Percentiles rank a stretch among this genome's conserved stretches.
These are phyloP conservation scores for Erucastrum elatum DNA, from an alignment of 345 rosid species.

Conservation along the genomic window DNA sequence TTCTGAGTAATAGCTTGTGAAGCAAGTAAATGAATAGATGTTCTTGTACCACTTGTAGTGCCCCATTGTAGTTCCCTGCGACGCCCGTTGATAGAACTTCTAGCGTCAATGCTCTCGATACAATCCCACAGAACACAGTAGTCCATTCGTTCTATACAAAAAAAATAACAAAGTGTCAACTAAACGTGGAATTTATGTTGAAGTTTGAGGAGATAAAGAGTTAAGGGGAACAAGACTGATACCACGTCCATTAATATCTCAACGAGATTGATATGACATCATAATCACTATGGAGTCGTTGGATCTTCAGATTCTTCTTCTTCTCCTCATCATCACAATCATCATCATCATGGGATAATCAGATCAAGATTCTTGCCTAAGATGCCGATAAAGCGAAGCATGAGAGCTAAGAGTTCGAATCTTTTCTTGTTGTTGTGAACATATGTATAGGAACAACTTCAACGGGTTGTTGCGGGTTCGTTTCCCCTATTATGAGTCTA, in stretches of 20 bases:
- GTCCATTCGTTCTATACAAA: slow-evolving; percentile 79
- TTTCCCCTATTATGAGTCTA: slow-evolving; percentile 8
- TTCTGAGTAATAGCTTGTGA: slow-evolving; percentile 1
- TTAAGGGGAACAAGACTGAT: not conserved
- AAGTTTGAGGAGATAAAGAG: not conserved
- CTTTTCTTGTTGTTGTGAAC: not conserved
- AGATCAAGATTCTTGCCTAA: slow-evolving; percentile 75
- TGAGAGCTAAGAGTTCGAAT: slow-evolving; percentile 56
- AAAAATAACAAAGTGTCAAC: not conserved
- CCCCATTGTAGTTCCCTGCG: slow-evolving; percentile 96
- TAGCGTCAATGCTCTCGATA: slow-evolving; percentile 84
- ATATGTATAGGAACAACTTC: slow-evolving; percentile 72
- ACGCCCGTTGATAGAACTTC: slow-evolving; percentile 94
- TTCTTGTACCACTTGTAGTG: slow-evolving; percentile 83
- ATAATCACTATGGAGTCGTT: slow-evolving; percentile 50
- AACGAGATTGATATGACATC: slow-evolving; percentile 61
- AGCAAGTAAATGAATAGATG: slow-evolving; percentile 5
- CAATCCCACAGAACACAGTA: slow-evolving; percentile 81
- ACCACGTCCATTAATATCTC: slow-evolving; percentile 99
- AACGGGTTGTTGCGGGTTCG: slow-evolving; percentile 30
- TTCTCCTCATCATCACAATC: slow-evolving; percentile 22
- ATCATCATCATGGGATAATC: slow-evolving; percentile 49
- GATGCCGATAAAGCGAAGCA: slow-evolving; percentile 65
- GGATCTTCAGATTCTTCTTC: slow-evolving; percentile 52
- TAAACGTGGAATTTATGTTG: not conserved